A percentile compares a stretch with the other conserved stretches of the same genome.
Conservation (phyloP, 2,329 filamentous ascomycete species). For the Pseudogymnoascus sp. region DNA sequence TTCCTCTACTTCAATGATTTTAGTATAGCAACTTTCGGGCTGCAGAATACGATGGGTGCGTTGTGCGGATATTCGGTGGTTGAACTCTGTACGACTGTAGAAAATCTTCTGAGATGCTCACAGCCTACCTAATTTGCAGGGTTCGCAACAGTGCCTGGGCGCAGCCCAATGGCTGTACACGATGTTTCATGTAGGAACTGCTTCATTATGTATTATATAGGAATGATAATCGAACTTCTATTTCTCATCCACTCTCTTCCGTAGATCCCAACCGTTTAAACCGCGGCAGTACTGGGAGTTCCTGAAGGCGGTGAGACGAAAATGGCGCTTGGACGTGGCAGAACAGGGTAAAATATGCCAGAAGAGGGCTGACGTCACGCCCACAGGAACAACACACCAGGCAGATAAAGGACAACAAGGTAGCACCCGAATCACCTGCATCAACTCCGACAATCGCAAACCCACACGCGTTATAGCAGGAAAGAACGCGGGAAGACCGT, state of each 20-base stretch:
- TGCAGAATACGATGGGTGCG: background rate
- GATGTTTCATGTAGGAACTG: background rate
- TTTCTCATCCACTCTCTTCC: background rate
- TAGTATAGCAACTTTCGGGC: background rate
- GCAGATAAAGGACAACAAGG: constrained; percentile 8
- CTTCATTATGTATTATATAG: background rate
- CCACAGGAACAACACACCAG: constrained; percentile 6
- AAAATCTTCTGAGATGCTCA: background rate
- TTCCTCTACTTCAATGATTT: background rate
- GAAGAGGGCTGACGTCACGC: background rate
- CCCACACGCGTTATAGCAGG: background rate
- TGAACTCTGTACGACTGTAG: background rate
- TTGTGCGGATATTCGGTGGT: background rate
- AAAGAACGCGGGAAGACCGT: background rate
- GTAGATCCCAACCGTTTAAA: background rate
- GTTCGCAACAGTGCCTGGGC: background rate
- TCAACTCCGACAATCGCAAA: constrained; percentile 1
- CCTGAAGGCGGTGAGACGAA: background rate
- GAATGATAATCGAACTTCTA: background rate
- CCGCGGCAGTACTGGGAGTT: background rate
- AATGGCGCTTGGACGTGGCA: background rate
- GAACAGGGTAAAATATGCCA: background rate
- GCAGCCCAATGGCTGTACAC: background rate
- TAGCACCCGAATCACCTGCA: background rate
- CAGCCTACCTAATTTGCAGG: background rate